Percentiles rank a stretch among this genome's conserved stretches.
These are phyloP conservation scores for Imleria badia DNA, from an alignment of 768 basidiomycete genomes.

Conservation along the genomic window DNA sequence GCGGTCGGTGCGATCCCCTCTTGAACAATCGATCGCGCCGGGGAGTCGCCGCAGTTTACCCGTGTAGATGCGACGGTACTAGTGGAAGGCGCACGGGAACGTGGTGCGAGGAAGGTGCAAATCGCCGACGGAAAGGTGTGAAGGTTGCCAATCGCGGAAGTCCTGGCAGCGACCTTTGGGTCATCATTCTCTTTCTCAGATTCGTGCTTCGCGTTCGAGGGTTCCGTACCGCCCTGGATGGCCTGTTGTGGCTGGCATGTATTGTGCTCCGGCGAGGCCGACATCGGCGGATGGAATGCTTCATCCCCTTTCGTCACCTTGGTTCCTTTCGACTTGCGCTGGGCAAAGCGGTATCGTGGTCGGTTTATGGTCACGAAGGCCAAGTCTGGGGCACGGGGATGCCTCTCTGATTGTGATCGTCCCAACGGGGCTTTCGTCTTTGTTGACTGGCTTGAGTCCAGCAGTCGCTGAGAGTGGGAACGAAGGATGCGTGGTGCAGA, in stretches of 20 bases:
- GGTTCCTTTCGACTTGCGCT: constrained; percentile 10
- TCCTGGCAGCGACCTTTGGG: background rate
- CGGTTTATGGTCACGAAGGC: constrained; percentile 23
- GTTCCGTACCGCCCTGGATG: background rate
- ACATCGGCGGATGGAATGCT: background rate
- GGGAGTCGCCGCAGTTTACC: background rate
- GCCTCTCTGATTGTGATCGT: constrained; percentile 28
- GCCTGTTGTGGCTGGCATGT: background rate
- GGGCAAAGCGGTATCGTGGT: constrained; percentile 20
- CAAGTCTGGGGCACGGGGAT: constrained; percentile 20
- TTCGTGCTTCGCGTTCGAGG: background rate
- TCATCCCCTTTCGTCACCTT: background rate
- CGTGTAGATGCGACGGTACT: constrained; percentile 19
- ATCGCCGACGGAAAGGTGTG: constrained; percentile 8
- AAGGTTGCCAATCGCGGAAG: background rate
- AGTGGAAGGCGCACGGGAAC: constrained; percentile 22
- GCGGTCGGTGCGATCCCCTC: background rate
- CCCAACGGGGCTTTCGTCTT: constrained; percentile 7
- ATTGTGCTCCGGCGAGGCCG: background rate
- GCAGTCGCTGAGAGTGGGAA: constrained; percentile 24
- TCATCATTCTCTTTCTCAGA: constrained; percentile 4
- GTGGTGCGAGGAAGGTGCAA: constrained; percentile 7
- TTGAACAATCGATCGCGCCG: background rate
- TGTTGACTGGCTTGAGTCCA: background rate
- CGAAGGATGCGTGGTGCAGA: constrained; percentile 25